Conservation (phyloP, 2,329 filamentous ascomycete genomes). For the Aspergillus ustus region DNA sequence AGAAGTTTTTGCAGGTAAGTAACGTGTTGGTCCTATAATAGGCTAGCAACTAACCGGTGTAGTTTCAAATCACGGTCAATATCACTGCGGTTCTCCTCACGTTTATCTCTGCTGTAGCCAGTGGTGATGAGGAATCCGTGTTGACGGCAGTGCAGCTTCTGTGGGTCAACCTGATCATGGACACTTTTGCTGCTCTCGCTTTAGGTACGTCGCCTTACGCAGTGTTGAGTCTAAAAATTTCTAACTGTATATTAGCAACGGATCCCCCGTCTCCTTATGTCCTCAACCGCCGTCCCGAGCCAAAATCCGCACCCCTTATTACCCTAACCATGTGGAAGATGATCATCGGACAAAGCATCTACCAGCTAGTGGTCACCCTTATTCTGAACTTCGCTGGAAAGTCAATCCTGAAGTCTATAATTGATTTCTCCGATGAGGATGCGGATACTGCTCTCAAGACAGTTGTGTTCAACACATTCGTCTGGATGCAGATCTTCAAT, state of each 20-base stretch:
- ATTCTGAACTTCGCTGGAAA: constrained; percentile 52
- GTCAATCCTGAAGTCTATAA: constrained; percentile 31
- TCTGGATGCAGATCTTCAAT: constrained; percentile 57
- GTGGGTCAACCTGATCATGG: constrained; percentile 74
- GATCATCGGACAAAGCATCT: constrained; percentile 51
- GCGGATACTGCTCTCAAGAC: constrained; percentile 38
- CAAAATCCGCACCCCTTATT: constrained; percentile 52
- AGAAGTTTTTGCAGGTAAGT: constrained; percentile 66
- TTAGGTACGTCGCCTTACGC: constrained; percentile 39
- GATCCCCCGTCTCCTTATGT: constrained; percentile 64
- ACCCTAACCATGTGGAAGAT: constrained; percentile 54
- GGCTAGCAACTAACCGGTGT: constrained; percentile 8
- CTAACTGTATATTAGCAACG: constrained; percentile 51
- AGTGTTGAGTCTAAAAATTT: not conserved
- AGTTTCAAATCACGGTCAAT: constrained; percentile 61
- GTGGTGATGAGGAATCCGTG: constrained; percentile 60
- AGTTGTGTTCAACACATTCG: constrained; percentile 52
- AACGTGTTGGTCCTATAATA: no score
- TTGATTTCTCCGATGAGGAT: constrained; percentile 30
- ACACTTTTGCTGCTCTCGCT: constrained; percentile 69
- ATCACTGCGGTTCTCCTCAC: constrained; percentile 70
- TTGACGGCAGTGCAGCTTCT: constrained; percentile 69
- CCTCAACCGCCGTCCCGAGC: constrained; percentile 58
- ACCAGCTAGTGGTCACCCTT: constrained; percentile 48
- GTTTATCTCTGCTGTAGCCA: constrained; percentile 66